Conservation (phyloP, 805 yeast species). For the Naumovozyma castellii region DNA sequence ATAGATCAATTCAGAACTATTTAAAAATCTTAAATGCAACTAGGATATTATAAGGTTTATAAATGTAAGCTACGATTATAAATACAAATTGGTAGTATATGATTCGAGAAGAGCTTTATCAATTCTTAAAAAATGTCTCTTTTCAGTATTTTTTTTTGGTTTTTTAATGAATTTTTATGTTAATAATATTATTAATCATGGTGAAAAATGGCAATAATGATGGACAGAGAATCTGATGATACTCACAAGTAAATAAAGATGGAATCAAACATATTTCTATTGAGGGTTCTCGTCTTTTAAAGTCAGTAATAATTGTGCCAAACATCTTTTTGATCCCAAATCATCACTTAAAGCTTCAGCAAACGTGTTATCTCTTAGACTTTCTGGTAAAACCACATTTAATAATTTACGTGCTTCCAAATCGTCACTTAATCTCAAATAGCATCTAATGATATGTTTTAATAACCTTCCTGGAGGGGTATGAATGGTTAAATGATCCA, state of each 20-base stretch:
- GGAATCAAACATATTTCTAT: too few relatives aligned
- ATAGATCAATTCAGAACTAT: too few relatives aligned
- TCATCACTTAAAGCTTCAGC: constrained; percentile 73
- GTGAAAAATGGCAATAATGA: background rate
- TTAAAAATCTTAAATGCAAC: too few relatives aligned
- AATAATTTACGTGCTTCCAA: constrained; percentile 83
- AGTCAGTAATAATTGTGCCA: constrained; percentile 70
- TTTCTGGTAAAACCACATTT: constrained; percentile 75
- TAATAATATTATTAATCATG: background rate
- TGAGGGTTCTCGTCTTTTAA: constrained; percentile 35
- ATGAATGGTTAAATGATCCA: constrained; percentile 66
- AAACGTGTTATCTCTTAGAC: constrained; percentile 68
- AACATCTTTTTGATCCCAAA: constrained; percentile 74
- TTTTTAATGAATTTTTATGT: background rate
- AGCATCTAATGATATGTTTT: constrained; percentile 91
- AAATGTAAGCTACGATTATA: too few relatives aligned
- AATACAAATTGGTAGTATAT: too few relatives aligned
- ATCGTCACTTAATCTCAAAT: constrained; percentile 81
- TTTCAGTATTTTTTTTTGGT: too few relatives aligned
- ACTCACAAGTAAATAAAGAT: too few relatives aligned
- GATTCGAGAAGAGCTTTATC: background rate
- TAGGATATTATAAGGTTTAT: too few relatives aligned
- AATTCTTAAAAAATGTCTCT: background rate
- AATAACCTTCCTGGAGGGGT: constrained; percentile 70
- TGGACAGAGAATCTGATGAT: background rate